Conservation (phyloP, 2,329 filamentous ascomycete species). For the Cladosporium sp. region DNA sequence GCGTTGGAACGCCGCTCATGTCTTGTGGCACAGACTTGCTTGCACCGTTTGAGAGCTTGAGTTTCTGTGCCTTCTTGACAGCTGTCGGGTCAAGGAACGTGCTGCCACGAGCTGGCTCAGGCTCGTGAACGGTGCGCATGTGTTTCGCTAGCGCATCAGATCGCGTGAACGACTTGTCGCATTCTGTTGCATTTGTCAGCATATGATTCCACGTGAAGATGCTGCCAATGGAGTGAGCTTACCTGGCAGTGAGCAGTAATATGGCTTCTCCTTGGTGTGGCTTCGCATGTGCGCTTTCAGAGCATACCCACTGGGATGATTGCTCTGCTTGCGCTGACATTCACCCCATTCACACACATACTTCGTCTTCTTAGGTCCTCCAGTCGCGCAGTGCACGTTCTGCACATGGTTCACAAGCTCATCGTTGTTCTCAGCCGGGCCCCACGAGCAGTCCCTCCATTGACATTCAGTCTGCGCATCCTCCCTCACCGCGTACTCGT, state of each 20-base stretch:
- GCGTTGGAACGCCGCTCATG: slow-evolving; percentile 25
- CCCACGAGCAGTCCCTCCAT: slow-evolving; percentile 49
- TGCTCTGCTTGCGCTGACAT: slow-evolving; percentile 80
- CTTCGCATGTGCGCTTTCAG: slow-evolving; percentile 96
- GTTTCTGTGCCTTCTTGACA: slow-evolving; percentile 42
- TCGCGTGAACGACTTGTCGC: slow-evolving; percentile 91
- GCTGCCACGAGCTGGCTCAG: slow-evolving; percentile 70
- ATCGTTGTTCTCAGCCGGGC: slow-evolving; percentile 48
- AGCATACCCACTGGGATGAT: slow-evolving; percentile 92
- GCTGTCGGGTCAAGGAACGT: slow-evolving; percentile 51
- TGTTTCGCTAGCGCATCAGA: slow-evolving; percentile 96
- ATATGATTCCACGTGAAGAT: not conserved
- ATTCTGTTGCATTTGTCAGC: slow-evolving; percentile 58
- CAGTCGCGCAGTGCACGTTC: slow-evolving; percentile 78
- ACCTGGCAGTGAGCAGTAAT: slow-evolving; percentile 94
- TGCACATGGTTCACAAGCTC: slow-evolving; percentile 57
- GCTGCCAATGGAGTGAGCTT: slow-evolving; percentile 27
- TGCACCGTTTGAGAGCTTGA: slow-evolving; percentile 33
- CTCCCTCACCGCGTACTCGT: slow-evolving; percentile 37
- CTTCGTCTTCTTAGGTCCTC: slow-evolving; percentile 74
- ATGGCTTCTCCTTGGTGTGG: slow-evolving; percentile 96
- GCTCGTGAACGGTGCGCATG: slow-evolving; percentile 98
- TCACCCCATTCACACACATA: slow-evolving; percentile 98
- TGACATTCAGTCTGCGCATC: slow-evolving; percentile 45
- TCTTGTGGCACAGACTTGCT: slow-evolving; percentile 33